Conservation (phyloP, 2,329 filamentous ascomycete species). For the Phoma sp. region DNA sequence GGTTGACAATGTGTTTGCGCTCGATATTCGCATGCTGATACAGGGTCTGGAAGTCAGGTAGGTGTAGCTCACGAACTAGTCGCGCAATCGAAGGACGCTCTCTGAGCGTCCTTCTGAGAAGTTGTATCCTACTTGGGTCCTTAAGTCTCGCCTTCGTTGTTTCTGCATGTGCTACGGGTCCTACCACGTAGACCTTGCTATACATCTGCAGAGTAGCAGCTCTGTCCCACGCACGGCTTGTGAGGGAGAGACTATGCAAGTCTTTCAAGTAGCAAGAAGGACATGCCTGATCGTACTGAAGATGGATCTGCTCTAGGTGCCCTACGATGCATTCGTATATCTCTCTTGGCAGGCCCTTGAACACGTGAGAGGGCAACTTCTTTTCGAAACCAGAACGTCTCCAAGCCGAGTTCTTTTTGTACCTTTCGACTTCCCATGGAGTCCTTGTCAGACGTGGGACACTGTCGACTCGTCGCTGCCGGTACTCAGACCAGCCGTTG, state of each 20-base stretch:
- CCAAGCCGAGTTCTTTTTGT: constrained; percentile 42
- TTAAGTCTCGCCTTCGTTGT: constrained; percentile 52
- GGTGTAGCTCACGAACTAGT: constrained; percentile 59
- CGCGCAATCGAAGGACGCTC: constrained; percentile 58
- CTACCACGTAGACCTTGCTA: constrained; percentile 55
- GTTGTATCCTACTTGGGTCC: constrained; percentile 58
- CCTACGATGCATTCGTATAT: constrained; percentile 62
- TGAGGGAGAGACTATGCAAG: constrained; percentile 59
- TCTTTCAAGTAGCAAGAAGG: constrained; percentile 62
- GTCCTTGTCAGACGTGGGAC: constrained; percentile 41
- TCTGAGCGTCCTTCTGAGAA: constrained; percentile 61
- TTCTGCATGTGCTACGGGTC: constrained; percentile 47
- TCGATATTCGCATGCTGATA: constrained; percentile 49
- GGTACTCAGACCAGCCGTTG: neutral
- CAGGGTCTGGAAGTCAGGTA: constrained; percentile 55
- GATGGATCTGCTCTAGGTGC: constrained; percentile 56
- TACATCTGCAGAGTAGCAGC: constrained; percentile 56
- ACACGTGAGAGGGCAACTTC: constrained; percentile 39
- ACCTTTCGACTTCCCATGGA: constrained; percentile 48
- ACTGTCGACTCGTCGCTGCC: constrained; percentile 12
- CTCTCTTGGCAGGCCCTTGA: constrained; percentile 58
- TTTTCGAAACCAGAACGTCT: constrained; percentile 23
- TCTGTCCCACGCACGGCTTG: constrained; percentile 63
- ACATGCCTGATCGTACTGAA: constrained; percentile 48
- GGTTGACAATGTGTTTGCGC: constrained; percentile 57